Conservation (phyloP, 1,139 yeast species). For the Protomyces gravidus region DNA sequence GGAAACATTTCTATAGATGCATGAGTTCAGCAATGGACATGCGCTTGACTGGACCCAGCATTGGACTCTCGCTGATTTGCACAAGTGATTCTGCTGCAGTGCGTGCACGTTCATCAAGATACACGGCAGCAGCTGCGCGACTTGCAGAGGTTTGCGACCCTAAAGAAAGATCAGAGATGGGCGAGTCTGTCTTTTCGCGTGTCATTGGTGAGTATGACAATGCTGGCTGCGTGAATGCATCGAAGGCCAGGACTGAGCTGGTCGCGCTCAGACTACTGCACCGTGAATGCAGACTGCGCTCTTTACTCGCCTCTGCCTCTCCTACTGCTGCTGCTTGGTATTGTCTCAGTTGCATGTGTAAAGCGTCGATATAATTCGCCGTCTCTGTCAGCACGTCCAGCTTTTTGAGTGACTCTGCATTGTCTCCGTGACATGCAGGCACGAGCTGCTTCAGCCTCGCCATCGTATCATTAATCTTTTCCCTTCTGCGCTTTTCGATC, state of each 20-base stretch:
- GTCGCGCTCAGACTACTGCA: not conserved
- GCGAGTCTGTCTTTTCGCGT: not conserved
- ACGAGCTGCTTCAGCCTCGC: conserved; percentile 72
- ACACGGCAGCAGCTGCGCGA: not conserved
- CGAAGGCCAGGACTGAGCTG: not conserved
- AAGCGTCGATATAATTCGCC: conserved; percentile 53
- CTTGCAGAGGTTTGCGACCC: not conserved
- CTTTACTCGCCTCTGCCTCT: not conserved
- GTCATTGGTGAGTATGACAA: too few relatives aligned
- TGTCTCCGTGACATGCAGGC: conserved; percentile 64
- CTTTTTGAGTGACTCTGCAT: conserved; percentile 67
- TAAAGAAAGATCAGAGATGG: not conserved
- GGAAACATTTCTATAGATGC: conserved; percentile 5
- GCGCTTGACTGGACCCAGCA: conserved; percentile 16
- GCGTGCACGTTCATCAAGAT: not conserved
- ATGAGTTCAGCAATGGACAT: conserved; percentile 21
- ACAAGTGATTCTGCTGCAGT: conserved; percentile 22
- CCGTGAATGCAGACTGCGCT: not conserved
- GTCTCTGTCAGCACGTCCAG: conserved; percentile 74
- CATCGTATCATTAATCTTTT: conserved; percentile 75
- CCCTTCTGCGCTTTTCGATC: conserved; percentile 72
- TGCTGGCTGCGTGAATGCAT: not conserved
- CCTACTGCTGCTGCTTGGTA: not conserved
- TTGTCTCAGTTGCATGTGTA: conserved; percentile 28
- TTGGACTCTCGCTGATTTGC: conserved; percentile 20